A percentile compares a stretch with the other conserved stretches of the same genome.
These are phyloP conservation scores for Erysiphe pulchra DNA, from an alignment of 2,329 filamentous ascomycete genomes.

Conservation along the genomic window DNA sequence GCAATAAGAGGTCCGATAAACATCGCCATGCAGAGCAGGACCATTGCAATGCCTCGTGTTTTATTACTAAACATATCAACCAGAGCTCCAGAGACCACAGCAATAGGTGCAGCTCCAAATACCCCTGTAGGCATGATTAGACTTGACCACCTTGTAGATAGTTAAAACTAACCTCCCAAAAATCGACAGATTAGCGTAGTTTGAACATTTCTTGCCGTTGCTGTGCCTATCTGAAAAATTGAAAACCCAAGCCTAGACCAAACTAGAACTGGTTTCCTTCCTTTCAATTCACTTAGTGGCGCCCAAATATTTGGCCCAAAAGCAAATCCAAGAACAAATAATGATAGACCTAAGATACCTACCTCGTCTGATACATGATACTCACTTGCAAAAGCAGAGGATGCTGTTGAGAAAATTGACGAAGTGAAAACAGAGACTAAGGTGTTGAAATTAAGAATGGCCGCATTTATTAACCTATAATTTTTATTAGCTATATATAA, in stretches of 20 bases:
- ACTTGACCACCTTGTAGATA: neutral
- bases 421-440: conserved; percentile 45
- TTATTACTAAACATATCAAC: conserved; percentile 45
- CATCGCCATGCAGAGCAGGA: conserved; percentile 32
- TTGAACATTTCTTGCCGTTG: conserved; percentile 39
- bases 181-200: conserved; percentile 47
- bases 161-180: conserved; percentile 32
- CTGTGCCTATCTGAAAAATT: conserved; percentile 37
- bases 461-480: no score
- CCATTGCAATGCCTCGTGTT: conserved; percentile 30
- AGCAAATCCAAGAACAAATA: conserved; percentile 48
- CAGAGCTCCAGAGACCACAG: conserved; percentile 45
- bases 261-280: conserved; percentile 35
- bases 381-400: conserved; percentile 24
- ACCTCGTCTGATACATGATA: conserved; percentile 37
- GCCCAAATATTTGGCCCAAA: conserved; percentile 48
- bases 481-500: no score
- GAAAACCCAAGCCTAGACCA: conserved; percentile 43
- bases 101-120: conserved; percentile 41
- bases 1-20: conserved; percentile 42
- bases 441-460: conserved; percentile 51
- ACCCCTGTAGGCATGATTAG: conserved; percentile 16
- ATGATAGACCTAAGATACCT: conserved; percentile 35
- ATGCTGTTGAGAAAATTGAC: conserved; percentile 50
- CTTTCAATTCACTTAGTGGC: conserved; percentile 45